phyloP scores from a whole-genome alignment of 2,329 filamentous ascomycete genomes.

The Fusarium sp. region DNA sequence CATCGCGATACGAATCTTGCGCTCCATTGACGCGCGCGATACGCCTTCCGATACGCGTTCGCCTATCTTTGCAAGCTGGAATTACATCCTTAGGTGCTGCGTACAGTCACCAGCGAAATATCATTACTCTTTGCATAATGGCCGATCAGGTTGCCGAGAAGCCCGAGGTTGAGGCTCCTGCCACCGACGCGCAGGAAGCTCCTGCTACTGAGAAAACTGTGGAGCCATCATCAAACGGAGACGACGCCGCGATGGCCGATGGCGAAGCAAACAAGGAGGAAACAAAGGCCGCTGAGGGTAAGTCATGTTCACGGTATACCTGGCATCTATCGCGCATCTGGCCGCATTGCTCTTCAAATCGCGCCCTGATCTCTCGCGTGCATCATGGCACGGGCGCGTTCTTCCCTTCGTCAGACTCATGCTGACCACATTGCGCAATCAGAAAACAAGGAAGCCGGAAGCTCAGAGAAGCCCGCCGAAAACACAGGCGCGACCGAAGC shows the following conservation, averaged over 20 bases:
- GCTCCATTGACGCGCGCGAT: slow-evolving; percentile 47
- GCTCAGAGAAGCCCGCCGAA: slow-evolving; percentile 49
- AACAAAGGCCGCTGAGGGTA: slow-evolving; percentile 49
- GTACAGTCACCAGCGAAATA: slow-evolving; percentile 36
- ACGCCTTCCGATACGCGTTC: slow-evolving; percentile 49
- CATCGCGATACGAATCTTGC: slow-evolving; percentile 49
- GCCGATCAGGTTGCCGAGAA: slow-evolving; percentile 55
- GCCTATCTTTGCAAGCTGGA: slow-evolving; percentile 36
- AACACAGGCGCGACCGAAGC: slow-evolving; percentile 45
- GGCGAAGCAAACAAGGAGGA: slow-evolving; percentile 46
- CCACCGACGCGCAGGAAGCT: slow-evolving; percentile 48
- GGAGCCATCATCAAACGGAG: slow-evolving; percentile 39
- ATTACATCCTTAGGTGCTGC: slow-evolving; percentile 34
- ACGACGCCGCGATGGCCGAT: slow-evolving; percentile 42
- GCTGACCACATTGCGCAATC: slow-evolving; percentile 46
- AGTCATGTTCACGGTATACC: slow-evolving; percentile 32
- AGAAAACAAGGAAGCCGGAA: slow-evolving; percentile 48
- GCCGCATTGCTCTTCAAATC: slow-evolving; percentile 15
- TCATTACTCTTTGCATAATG: slow-evolving; percentile 49
- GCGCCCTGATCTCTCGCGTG: slow-evolving; percentile 27
- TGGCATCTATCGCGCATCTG: slow-evolving; percentile 17
- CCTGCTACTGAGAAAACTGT: slow-evolving; percentile 41
- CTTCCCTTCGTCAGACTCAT: slow-evolving; percentile 32
- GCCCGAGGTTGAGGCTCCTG: slow-evolving; percentile 51
- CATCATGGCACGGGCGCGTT: slow-evolving; percentile 36